Conservation (phyloP, 805 yeast species). For the Schwanniomyces yamadae region DNA sequence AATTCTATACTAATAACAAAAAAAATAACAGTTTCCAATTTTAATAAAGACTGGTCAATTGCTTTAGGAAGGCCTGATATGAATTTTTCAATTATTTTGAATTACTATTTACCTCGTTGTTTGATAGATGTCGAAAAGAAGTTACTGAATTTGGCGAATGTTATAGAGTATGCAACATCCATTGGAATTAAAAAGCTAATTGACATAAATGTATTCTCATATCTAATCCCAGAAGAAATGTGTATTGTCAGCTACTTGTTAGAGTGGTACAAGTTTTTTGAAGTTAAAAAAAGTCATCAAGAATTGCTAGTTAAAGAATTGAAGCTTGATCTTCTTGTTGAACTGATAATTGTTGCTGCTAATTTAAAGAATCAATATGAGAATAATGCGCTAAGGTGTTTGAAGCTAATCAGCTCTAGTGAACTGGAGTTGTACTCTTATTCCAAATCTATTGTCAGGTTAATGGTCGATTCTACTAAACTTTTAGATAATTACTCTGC, state of each 20-base stretch:
- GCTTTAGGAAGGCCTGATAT: slow-evolving; percentile 48
- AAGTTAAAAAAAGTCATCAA: slow-evolving; percentile 9
- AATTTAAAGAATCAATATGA: slow-evolving; percentile 30
- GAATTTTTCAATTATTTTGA: slow-evolving; percentile 41
- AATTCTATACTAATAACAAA: slow-evolving; percentile 29
- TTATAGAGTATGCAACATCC: slow-evolving; percentile 43
- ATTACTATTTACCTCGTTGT: slow-evolving; percentile 22
- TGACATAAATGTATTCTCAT: slow-evolving; percentile 53
- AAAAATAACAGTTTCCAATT: slow-evolving; percentile 40
- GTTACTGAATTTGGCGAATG: slow-evolving; percentile 30
- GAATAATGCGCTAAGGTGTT: slow-evolving; percentile 26
- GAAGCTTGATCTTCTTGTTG: slow-evolving; percentile 10
- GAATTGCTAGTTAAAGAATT: not conserved
- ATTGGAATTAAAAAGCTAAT: slow-evolving; percentile 52
- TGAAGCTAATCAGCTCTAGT: slow-evolving; percentile 23
- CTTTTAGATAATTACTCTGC: too few species aligned
- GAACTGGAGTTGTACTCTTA: too few species aligned
- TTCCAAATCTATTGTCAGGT: too few species aligned
- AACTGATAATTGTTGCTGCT: slow-evolving; percentile 13
- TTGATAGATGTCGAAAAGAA: slow-evolving; percentile 23
- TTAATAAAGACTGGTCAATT: slow-evolving; percentile 54
- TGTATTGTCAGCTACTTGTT: slow-evolving; percentile 57
- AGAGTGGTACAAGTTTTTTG: slow-evolving; percentile 53
- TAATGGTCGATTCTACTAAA: too few species aligned
- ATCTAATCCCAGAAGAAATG: slow-evolving; percentile 56